Base-by-base conservation (phyloP, 2,329 filamentous ascomycete species). In the Fusarium citri region DNA sequence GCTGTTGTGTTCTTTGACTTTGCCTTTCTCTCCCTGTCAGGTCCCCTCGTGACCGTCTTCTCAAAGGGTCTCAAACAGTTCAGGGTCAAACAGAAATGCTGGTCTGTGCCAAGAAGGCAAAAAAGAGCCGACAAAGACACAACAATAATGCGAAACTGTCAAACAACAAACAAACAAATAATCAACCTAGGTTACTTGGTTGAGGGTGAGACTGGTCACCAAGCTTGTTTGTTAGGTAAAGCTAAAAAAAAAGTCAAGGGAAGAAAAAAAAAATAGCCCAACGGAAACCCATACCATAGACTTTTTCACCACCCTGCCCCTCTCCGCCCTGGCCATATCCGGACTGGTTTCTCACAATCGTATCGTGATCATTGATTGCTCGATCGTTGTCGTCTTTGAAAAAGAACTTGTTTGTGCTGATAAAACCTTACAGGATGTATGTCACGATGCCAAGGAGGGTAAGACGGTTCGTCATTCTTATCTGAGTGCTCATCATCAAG, bases 381-480 rank as follows among this genome's bases (percentile, higher is more conserved):
- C 34, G 22, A 51, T 56, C 45, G 47, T 55, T 49, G 40, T 64
- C 18, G 31, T 58, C 43, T 45, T 57, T 23, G 25, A 54, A 25
- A 30, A 12, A 23, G 26, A 55, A 46, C n/a, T 63, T 58, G 42
- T n/a, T 50, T 41, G 51, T 42, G 37, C 50, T 55, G 46, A 46
- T 37, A 64, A 70, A 58, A 51, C 46, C 53, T 58, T 68, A 47
- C 54, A 51, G 31, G 16, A 49, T 37, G 31, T 14, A 51, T 28
- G 41, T 59, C 16, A 23, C 37, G 26, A 59, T 37, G 51, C 48
- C 51, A 53, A 70, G 68, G 49, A 64, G 55, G 54, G 50, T 64
- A 48, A 55, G 59, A 63, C 50, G 57, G 53, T 70, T 71, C 72
- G 72, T 74, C 72, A 74, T 74, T 72, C 69, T 74, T 72, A 57